These are phyloP conservation scores for Metschnikowia lachancei DNA, from an alignment of 805 yeast species.

Conservation along the genomic window DNA sequence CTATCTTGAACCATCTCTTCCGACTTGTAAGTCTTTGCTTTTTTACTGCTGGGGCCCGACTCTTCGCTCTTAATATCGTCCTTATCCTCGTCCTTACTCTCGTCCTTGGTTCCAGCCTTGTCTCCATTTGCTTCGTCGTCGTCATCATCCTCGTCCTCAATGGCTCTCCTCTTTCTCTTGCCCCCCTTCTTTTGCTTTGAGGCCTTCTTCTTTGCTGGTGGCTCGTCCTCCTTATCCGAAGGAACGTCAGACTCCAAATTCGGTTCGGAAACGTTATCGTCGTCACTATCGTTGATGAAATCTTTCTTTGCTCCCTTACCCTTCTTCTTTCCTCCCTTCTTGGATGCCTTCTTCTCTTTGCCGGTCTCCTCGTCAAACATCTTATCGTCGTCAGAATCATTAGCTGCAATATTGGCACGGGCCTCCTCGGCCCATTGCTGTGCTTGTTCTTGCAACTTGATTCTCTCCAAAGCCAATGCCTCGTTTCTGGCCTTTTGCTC, in stretches of 20 bases:
- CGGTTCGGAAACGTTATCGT: conserved; percentile 26
- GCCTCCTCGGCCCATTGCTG: conserved; percentile 49
- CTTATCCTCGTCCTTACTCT: conserved; percentile 5
- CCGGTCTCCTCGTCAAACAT: conserved; percentile 27
- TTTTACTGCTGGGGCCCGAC: conserved; percentile 15
- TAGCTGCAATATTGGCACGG: conserved; percentile 34
- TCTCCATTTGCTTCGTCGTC: conserved; percentile 3
- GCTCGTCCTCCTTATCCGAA: conserved; percentile 10
- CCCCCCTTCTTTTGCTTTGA: conserved; percentile 20
- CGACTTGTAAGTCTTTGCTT: conserved; percentile 30
- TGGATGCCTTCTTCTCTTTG: conserved; percentile 23
- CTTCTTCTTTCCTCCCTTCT: conserved; percentile 19
- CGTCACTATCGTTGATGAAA: conserved; percentile 35
- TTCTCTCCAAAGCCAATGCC: conserved; percentile 45
- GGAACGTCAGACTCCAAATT: conserved; percentile 19
- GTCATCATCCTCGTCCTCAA: conserved; percentile 33
- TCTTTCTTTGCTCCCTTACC: conserved; percentile 33
- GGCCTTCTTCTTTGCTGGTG: conserved; percentile 7
- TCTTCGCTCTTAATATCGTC: too few species aligned
- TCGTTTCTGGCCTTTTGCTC: conserved; percentile 47
- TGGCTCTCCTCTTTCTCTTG: conserved; percentile 27
- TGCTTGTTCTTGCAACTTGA: conserved; percentile 50
- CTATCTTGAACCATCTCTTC: conserved; percentile 43
- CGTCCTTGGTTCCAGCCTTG: conserved; percentile 20
- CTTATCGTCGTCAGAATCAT: conserved; percentile 37